A percentile compares a stretch with the other conserved stretches of the same genome.
phyloP scores from a whole-genome alignment of 345 rosid genomes.

The Hibiscus mutabilis region DNA sequence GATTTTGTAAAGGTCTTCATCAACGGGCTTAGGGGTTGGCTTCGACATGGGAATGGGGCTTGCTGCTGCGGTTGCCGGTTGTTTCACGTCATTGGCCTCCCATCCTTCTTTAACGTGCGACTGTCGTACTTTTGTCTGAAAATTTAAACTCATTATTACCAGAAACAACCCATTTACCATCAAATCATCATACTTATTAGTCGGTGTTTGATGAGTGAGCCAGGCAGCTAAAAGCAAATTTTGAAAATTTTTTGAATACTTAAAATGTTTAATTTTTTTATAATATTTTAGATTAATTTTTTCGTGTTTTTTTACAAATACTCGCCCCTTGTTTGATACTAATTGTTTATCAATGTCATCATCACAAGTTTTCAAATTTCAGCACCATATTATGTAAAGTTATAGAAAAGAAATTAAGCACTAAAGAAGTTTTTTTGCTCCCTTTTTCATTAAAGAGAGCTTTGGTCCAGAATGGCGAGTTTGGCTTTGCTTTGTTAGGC shows the following conservation, averaged over 20 bases:
- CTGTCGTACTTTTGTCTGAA: slow-evolving; percentile 34
- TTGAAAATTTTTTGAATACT: too few relatives aligned
- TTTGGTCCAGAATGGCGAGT: too few relatives aligned
- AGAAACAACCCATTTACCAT: too few relatives aligned
- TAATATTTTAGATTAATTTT: too few relatives aligned
- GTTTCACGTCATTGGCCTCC: slow-evolving; percentile 21
- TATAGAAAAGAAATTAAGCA: too few relatives aligned
- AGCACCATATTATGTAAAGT: too few relatives aligned
- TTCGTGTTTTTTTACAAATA: too few relatives aligned
- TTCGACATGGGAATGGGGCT: slow-evolving; percentile 27
- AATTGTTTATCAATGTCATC: background rate
- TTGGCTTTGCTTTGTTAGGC: background rate
- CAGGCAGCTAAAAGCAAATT: too few relatives aligned
- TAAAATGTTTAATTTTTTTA: too few relatives aligned
- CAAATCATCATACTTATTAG: background rate
- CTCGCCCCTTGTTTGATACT: too few relatives aligned
- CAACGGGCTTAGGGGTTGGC: slow-evolving; percentile 65
- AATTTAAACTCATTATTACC: background rate
- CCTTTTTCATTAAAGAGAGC: background rate
- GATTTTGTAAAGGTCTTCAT: slow-evolving; percentile 86
- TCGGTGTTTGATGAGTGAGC: too few relatives aligned
- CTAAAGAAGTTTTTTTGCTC: background rate
- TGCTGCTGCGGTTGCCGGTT: slow-evolving; percentile 12
- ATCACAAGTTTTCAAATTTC: too few relatives aligned
- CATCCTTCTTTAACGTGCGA: slow-evolving; percentile 22